phyloP scores from a whole-genome alignment of 257 asterid species.

The Solanum dulcamara region DNA sequence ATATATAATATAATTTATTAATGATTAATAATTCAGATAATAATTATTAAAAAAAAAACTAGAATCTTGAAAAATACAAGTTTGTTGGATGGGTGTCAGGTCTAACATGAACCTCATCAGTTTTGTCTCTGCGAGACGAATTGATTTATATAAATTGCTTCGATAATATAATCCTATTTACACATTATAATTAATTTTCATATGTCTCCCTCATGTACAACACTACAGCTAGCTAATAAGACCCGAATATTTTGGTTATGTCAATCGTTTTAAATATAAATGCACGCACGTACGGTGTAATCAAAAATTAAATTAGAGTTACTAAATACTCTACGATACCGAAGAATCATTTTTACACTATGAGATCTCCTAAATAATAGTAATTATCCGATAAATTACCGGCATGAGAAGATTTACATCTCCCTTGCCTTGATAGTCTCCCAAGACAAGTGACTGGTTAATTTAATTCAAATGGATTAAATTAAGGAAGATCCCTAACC shows the following conservation, averaged over 20 bases:
- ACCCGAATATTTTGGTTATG: slow-evolving; percentile 8
- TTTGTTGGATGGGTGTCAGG: not conserved
- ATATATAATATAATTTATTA: not conserved
- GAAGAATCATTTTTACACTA: not conserved
- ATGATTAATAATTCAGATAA: not conserved
- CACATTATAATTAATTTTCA: slow-evolving; percentile 3
- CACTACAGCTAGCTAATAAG: slow-evolving; percentile 43
- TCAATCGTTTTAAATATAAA: not conserved
- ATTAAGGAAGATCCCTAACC: not conserved
- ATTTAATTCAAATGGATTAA: not conserved
- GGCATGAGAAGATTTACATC: not conserved
- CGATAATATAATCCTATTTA: not conserved
- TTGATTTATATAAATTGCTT: not conserved
- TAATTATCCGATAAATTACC: not conserved
- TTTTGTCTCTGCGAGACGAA: not conserved
- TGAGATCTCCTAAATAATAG: not conserved
- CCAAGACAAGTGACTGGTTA: not conserved
- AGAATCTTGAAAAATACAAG: not conserved
- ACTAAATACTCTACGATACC: not conserved
- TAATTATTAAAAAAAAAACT: not conserved
- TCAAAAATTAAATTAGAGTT: not conserved
- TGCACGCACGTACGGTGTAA: slow-evolving; percentile 5
- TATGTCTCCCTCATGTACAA: slow-evolving; percentile 22
- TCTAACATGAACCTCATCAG: not conserved
- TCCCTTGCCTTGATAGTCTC: not conserved